Evolutionary conservation across 306 rosid genomes (phyloP), one percentile per base, ranked within the genome.

Genomic region (Quercus parvula): DNA sequence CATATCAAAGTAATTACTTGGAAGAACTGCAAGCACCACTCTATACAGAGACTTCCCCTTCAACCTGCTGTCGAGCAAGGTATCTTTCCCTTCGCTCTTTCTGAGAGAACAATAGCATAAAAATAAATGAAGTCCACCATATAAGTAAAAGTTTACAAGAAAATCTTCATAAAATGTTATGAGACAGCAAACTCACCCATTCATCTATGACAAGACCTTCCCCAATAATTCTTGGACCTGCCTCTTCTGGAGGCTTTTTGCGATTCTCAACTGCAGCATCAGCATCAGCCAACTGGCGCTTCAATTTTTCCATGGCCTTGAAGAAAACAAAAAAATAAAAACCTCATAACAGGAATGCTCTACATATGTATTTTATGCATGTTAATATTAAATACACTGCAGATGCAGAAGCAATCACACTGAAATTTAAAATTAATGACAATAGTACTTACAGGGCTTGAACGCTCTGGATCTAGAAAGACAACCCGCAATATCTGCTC

Each of bases 31-130:
- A 67, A 76, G 12, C 77, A 81, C 73, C 80, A 44, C 77, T 38
- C 79, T 88, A 92, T 83, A 85, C 88, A 28, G 97, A 92, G 79
- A 89, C 97, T 77, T 88, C 89, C 75, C 88, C 92, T 75, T 90
- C 99, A 54, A 83, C 97, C 85, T 90, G 97, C 86, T 92, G 99
- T 79, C 82, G 87, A 8, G 99, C 99, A 17, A 95, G 97, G 69
- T 95, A 95, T 86, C 96, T 86, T 89, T 92, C 99, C 91, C 99
- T 85, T 80, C 99, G 87, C 88, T 95, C 99, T 85, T 95, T 95
- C 99, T 93, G 84, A 6, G 87, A 81, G 69, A 78, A 51, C 2
- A 24, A 64, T 27, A 33, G 49, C 30, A 56, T 27, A 19, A 5
- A 71, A 64, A 69, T 3, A 52, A 6, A 85, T 70, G 61, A 68